Evolutionary conservation across 371 early-diverging fungal species (phyloP), one percentile per base, ranked within the genome.

Genomic region (Mucor sp.): DNA sequence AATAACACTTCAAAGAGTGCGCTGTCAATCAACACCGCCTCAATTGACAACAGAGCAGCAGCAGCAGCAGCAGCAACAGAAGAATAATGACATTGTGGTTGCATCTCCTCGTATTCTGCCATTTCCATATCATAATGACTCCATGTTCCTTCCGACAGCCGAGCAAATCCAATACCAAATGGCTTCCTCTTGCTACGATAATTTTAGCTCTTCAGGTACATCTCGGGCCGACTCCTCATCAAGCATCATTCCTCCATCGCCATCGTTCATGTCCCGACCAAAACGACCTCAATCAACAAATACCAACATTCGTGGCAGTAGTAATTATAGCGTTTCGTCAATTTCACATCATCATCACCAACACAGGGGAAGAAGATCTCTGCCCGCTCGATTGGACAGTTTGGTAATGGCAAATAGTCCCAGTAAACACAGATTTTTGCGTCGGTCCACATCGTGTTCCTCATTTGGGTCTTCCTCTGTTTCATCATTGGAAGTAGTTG

Each of bases 81-180:
- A 64, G 12, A 68, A 60, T 8, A 27, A 39, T 14, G 75, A 75
- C 56, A 23, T 53, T 15, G 67, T 75, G 12, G 65, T 75, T 56
- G 71, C 67, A 60, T 69, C 77, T 2, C 77, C 77, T 32, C 60
- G 69, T 30, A 3, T 66, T 65, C 63, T 78, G 11, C 72, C 78
- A 11, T 81, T 81, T 56, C 82, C 82, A 21, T 81, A 81, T 60
- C 82, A 81, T 63, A 81, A 81, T 43, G 82, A 78, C 43, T 72
- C 73, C 4, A 62, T 71, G 25, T 77, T 81, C 35, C 66, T 78
- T 35, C 78, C 82, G 21, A 68, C 75, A 14, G 76, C 72, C 23
- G 77, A 76, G 64, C 60, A 68, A 32, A 62, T 64, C 3, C 70
- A 68, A 39, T 69, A 65, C 14, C 55, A 61, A n/a, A 32, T 53